Conservation (phyloP, 2,329 filamentous ascomycete genomes). For the Annulohypoxylon truncatum region DNA sequence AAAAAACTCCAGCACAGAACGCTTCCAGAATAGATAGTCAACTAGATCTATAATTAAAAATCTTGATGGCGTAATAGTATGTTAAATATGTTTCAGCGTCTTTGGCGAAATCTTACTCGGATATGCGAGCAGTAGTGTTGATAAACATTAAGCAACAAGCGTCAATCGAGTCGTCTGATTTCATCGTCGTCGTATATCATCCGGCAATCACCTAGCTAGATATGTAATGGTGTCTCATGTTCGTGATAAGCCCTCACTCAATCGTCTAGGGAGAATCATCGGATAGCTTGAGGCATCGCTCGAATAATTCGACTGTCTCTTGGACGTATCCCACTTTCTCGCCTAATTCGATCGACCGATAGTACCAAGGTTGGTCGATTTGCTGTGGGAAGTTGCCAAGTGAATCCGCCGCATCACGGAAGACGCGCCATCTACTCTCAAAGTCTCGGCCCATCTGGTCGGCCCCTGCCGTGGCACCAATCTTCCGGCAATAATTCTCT, state of each 20-base stretch:
- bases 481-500: conserved; percentile 38
- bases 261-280: conserved; percentile 16
- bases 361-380: conserved; percentile 46
- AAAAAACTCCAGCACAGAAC: not conserved
- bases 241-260: not conserved
- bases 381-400: conserved; percentile 41
- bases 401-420: conserved; percentile 27
- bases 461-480: conserved; percentile 31
- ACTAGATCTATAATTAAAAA: not conserved
- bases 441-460: conserved; percentile 39
- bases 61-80: not conserved
- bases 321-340: conserved; percentile 43
- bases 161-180: not conserved
- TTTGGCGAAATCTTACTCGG: not conserved
- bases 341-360: conserved; percentile 44
- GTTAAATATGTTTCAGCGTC: not conserved
- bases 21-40: not conserved
- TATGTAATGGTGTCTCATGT: not conserved
- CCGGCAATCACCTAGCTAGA: not conserved
- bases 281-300: conserved; percentile 38
- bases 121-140: not conserved
- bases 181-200: not conserved
- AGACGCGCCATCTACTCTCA: conserved; percentile 38
- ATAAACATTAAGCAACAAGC: not conserved
- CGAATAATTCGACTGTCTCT: conserved; percentile 44